Conservation (phyloP, 805 yeast species). For the Ogataea paradorogensis region DNA sequence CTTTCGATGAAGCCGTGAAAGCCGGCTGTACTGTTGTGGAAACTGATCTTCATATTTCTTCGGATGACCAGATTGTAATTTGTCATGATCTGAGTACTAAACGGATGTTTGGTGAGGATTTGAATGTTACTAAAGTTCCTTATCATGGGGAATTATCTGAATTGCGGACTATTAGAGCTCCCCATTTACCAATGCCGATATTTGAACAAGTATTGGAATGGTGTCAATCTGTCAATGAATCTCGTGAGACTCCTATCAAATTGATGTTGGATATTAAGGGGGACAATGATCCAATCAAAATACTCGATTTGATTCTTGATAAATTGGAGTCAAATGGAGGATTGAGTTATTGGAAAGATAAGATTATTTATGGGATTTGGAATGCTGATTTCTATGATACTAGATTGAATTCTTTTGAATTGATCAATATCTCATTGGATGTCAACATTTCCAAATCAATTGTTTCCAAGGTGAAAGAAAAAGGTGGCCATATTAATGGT, state of each 20-base stretch:
- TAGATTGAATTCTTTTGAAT: conserved; percentile 26
- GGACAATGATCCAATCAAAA: conserved; percentile 29
- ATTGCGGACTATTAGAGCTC: conserved; percentile 30
- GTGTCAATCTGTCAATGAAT: conserved; percentile 42
- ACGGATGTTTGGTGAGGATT: conserved; percentile 33
- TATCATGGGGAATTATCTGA: conserved; percentile 28
- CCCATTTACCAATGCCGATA: conserved; percentile 34
- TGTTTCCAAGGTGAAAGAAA: conserved; percentile 18
- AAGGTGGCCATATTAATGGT: conserved; percentile 20
- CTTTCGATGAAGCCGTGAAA: conserved; percentile 34
- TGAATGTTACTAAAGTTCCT: conserved; percentile 25
- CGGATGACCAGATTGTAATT: conserved; percentile 33
- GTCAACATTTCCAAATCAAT: conserved; percentile 21
- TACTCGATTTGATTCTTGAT: conserved; percentile 27
- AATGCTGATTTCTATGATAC: conserved; percentile 27
- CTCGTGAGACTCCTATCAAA: conserved; percentile 32
- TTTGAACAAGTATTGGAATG: conserved; percentile 32
- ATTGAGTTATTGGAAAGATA: conserved; percentile 32
- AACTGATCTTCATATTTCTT: conserved; percentile 37
- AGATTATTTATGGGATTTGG: conserved; percentile 39
- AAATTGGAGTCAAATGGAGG: conserved; percentile 22
- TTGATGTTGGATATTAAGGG: conserved; percentile 38
- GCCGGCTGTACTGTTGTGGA: conserved; percentile 36
- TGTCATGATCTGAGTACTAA: conserved; percentile 35
- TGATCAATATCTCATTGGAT: conserved; percentile 33